These are phyloP conservation scores for Leishmania mexicana DNA, from an alignment of 208 protist genomes.

Conservation along the genomic window DNA sequence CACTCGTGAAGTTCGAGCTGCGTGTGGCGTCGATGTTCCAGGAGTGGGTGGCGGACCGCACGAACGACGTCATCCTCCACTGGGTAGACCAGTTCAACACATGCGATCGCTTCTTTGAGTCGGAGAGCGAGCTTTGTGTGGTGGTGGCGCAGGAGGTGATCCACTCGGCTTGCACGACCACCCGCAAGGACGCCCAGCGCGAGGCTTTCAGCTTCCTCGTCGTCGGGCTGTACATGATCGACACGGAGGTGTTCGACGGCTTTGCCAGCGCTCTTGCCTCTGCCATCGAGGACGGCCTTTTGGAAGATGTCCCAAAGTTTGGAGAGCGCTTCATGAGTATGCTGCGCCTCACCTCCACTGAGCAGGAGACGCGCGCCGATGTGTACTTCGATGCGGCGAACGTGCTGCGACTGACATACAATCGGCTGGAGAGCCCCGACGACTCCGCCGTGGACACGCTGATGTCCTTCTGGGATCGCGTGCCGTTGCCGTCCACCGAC, in stretches of 20 bases:
- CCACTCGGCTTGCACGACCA: slow-evolving; percentile 80
- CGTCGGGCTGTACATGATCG: slow-evolving; percentile 74
- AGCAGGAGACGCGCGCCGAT: slow-evolving; percentile 67
- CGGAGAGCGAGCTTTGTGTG: slow-evolving; percentile 54
- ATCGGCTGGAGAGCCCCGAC: slow-evolving; percentile 51
- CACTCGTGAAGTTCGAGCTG: slow-evolving; percentile 66
- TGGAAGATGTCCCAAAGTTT: slow-evolving; percentile 89
- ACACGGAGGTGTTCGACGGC: slow-evolving; percentile 77
- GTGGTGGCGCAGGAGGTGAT: slow-evolving; percentile 81
- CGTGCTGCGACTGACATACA: slow-evolving; percentile 77
- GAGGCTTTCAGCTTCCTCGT: slow-evolving; percentile 86
- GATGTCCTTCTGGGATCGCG: slow-evolving; percentile 78
- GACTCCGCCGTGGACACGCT: slow-evolving; percentile 65
- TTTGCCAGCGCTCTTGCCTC: slow-evolving; percentile 68
- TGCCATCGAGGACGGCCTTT: slow-evolving; percentile 80
- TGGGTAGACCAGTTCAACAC: slow-evolving; percentile 83
- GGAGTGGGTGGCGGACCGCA: slow-evolving; percentile 78
- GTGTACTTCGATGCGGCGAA: slow-evolving; percentile 84
- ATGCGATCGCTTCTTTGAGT: slow-evolving; percentile 58
- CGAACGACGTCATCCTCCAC: slow-evolving; percentile 79
- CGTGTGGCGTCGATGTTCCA: slow-evolving; percentile 70
- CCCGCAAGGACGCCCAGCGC: slow-evolving; percentile 76
- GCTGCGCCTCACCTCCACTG: slow-evolving; percentile 74
- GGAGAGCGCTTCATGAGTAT: slow-evolving; percentile 86
- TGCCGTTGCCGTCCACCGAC: slow-evolving; percentile 32